Base-by-base conservation (phyloP, 1,284 basidiomycete genomes). In the Malassezia pachydermatis region DNA sequence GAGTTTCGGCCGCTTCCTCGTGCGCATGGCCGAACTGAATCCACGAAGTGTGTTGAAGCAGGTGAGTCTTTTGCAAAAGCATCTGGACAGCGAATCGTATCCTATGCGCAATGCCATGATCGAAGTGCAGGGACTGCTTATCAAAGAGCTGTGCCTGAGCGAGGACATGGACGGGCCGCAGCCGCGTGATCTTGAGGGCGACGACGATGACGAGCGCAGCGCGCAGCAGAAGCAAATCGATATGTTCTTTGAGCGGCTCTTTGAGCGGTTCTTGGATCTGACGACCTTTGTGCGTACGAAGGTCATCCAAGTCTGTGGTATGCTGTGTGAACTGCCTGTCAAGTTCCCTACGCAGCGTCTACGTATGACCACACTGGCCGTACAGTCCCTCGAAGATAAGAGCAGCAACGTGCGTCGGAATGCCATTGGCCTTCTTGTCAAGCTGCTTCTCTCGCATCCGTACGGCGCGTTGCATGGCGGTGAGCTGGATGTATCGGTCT, bases 21-120 rank as follows among this genome's bases (percentile, higher is more conserved):
- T 87, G 41, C 80, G 80, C 50, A 81, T 90, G 49, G 81, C 84
- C 0, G 88, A 94, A 59, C 76, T 84, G 14, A 79, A 80, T n/a
- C 89, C 90, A 0, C 76, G 86, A n/a, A 76, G 83, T 4, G 82
- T 95, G 2, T 76, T 88, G 63, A 92, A 92, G 74, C 88, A 94
- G 72, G 84, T 98, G 62, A 82, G 82, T 59, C 74, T 96, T 37
- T 75, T 96, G 9, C 77, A 87, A 23, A 77, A 79, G 19, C 90
- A 95, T 65, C 76, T 95, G 27, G 92, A 98, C 67, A 88, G 86
- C 25, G 92, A 98, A 85, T 84, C 88, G 0, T 94, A 96, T 65
- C 87, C 88, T 0, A 92, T 98, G 82, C 85, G 94, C 29, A 86
- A 67, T 34, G 63, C 70, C 9, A 55, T 73, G 41, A 50, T 72